Conservation (phyloP, 1,139 yeast genomes). For the Zhuliangozyma parablackwelliae region DNA sequence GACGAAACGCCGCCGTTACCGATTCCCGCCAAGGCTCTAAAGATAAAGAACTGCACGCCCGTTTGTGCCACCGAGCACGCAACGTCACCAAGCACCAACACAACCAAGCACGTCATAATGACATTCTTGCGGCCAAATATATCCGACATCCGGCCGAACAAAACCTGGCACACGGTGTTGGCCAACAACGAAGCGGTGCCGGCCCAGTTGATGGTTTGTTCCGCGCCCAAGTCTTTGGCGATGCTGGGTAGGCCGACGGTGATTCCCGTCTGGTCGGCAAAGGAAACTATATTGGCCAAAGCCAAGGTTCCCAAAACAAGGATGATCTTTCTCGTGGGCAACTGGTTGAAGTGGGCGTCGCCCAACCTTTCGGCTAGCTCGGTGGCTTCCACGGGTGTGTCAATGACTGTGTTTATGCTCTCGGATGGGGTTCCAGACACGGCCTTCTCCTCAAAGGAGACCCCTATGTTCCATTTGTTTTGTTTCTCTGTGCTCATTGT, state of each 20-base stretch:
- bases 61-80: conserved; percentile 40
- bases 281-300: conserved; percentile 20
- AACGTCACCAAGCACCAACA: conserved; percentile 33
- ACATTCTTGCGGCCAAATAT: conserved; percentile 43
- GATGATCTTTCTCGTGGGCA: conserved; percentile 28
- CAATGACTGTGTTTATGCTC: conserved; percentile 4
- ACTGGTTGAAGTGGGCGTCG: conserved; percentile 32
- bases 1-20: conserved; percentile 45
- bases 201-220: conserved; percentile 46
- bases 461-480: conserved; percentile 1
- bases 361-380: conserved; percentile 31
- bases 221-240: conserved; percentile 32
- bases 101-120: conserved; percentile 25
- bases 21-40: conserved; percentile 43
- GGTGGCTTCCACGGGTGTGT: conserved; percentile 5
- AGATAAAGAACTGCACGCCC: conserved; percentile 37
- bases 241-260: conserved; percentile 36
- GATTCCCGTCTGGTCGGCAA: conserved; percentile 44
- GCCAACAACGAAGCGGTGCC: conserved; percentile 48
- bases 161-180: conserved; percentile 41
- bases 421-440: conserved; percentile 8
- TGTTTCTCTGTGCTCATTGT: too few species aligned
- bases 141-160: conserved; percentile 41
- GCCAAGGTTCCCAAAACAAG: conserved; percentile 24
- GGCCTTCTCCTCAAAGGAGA: conserved; percentile 5